Evolutionary conservation across 2,329 filamentous ascomycete species (phyloP).

Genomic region (Aspergillus phoenicis): DNA sequence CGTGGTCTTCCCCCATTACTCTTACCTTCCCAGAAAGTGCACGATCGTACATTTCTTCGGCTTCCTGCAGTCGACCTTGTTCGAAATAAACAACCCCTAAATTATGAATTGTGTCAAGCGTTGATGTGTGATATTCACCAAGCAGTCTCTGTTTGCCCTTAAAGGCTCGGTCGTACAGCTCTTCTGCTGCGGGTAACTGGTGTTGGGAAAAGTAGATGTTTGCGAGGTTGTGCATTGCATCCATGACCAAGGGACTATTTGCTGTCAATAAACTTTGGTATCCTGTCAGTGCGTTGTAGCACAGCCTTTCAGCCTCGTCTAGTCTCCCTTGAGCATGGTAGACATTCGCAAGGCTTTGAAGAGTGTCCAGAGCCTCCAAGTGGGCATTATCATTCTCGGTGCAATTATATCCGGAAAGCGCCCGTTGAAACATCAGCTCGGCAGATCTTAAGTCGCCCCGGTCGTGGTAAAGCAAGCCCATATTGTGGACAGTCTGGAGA

Average conservation of each 20-base stretch:
- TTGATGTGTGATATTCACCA: neutral
- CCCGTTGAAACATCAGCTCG: neutral
- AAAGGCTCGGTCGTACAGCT: conserved; percentile 22
- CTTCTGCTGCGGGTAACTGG: conserved; percentile 26
- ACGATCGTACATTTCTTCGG: conserved; percentile 2
- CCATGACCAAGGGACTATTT: neutral
- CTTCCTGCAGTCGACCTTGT: neutral
- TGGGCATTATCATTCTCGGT: neutral
- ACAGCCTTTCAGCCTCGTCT: neutral
- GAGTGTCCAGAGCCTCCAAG: neutral
- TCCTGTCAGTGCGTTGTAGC: neutral
- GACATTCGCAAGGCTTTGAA: neutral
- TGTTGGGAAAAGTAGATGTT: conserved; percentile 25
- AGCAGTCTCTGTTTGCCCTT: conserved; percentile 10
- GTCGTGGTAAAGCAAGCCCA: neutral
- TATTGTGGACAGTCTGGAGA: conserved; percentile 10
- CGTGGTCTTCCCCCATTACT: conserved; percentile 4
- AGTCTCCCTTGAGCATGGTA: conserved; percentile 7
- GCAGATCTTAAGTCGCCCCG: neutral
- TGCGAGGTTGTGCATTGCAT: conserved; percentile 30
- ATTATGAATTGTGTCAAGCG: neutral
- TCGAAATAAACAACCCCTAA: conserved; percentile 19
- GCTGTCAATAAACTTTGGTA: neutral
- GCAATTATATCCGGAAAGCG: neutral
- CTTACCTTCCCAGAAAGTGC: neutral